A percentile compares a stretch with the other conserved stretches of the same genome.
phyloP scores from a whole-genome alignment of 768 basidiomycete genomes.

The Leucogyrophana mollusca region DNA sequence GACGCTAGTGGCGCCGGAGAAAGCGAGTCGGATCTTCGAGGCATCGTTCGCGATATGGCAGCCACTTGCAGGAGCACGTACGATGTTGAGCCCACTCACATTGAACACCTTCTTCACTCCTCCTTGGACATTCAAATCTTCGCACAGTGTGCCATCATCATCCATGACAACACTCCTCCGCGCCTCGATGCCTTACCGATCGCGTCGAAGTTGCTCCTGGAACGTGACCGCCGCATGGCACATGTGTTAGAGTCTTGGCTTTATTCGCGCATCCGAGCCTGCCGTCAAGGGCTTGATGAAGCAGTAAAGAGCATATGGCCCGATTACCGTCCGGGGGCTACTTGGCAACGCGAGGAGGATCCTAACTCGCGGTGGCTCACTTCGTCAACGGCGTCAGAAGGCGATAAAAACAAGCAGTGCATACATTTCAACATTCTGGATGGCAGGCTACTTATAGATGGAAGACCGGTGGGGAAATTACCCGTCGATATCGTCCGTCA shows the following conservation, averaged over 20 bases:
- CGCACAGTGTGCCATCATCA: constrained; percentile 27
- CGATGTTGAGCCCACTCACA: constrained; percentile 22
- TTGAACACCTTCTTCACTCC: constrained; percentile 13
- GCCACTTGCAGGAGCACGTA: constrained; percentile 37
- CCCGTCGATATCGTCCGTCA: constrained; percentile 2
- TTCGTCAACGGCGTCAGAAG: constrained; percentile 13
- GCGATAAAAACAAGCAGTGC: constrained; percentile 12
- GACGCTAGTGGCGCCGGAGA: not conserved
- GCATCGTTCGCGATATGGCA: constrained; percentile 30
- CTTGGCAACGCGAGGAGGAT: not conserved
- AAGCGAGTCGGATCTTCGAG: constrained; percentile 1
- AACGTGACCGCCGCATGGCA: constrained; percentile 27
- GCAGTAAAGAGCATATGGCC: constrained; percentile 29
- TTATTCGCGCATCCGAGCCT: constrained; percentile 6
- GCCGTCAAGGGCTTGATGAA: constrained; percentile 19
- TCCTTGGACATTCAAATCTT: constrained; percentile 23
- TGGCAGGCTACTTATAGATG: constrained; percentile 8
- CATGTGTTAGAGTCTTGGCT: constrained; percentile 19
- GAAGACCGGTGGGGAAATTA: constrained; percentile 4
- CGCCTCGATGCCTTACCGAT: not conserved
- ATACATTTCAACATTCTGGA: constrained; percentile 9
- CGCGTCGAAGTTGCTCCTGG: constrained; percentile 18
- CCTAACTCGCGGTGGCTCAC: constrained; percentile 24
- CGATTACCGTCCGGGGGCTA: constrained; percentile 15
- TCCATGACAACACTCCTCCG: constrained; percentile 26